Conservation (phyloP, 2,329 filamentous ascomycete species). For the Aureobasidium lini region DNA sequence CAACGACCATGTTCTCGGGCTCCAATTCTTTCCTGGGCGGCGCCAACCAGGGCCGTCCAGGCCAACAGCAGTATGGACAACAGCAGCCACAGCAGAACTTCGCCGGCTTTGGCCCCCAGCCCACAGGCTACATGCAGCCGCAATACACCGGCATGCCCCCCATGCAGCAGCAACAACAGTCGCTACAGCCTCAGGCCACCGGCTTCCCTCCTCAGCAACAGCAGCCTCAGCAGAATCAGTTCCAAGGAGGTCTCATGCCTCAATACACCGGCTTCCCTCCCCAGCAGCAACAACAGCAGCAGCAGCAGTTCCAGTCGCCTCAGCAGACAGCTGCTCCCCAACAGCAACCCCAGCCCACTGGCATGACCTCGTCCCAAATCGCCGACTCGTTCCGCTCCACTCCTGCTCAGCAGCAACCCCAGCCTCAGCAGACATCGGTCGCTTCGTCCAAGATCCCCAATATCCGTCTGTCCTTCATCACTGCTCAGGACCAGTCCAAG, state of each 20-base stretch:
- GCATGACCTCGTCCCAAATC: slow-evolving; percentile 57
- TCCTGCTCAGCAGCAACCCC: slow-evolving; percentile 48
- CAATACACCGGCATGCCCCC: slow-evolving; percentile 53
- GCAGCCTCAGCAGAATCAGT: slow-evolving; percentile 21
- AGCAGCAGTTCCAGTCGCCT: slow-evolving; percentile 40
- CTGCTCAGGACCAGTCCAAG: slow-evolving; percentile 86
- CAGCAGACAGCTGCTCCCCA: slow-evolving; percentile 27
- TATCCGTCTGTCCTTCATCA: slow-evolving; percentile 92
- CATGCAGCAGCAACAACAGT: slow-evolving; percentile 37
- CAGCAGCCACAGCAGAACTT: slow-evolving; percentile 36
- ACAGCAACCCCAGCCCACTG: slow-evolving; percentile 51
- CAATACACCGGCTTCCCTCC: slow-evolving; percentile 44
- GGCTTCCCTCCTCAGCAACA: slow-evolving; percentile 26
- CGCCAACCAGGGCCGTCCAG: slow-evolving; percentile 65
- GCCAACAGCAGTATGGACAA: slow-evolving; percentile 37
- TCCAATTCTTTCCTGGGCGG: slow-evolving; percentile 80
- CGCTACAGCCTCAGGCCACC: slow-evolving; percentile 32
- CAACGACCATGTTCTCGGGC: slow-evolving; percentile 71
- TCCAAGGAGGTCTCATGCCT: slow-evolving; percentile 26
- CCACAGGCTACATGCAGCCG: slow-evolving; percentile 53
- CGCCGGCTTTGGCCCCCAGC: slow-evolving; percentile 44
- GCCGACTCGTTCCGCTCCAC: slow-evolving; percentile 53
- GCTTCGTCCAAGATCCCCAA: slow-evolving; percentile 75
- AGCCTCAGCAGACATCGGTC: slow-evolving; percentile 56
- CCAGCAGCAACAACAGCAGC: slow-evolving; percentile 33